A percentile compares a stretch with the other conserved stretches of the same genome.
Conservation (phyloP, 2,329 filamentous ascomycete genomes). For the Biscogniauxia mediterranea region DNA sequence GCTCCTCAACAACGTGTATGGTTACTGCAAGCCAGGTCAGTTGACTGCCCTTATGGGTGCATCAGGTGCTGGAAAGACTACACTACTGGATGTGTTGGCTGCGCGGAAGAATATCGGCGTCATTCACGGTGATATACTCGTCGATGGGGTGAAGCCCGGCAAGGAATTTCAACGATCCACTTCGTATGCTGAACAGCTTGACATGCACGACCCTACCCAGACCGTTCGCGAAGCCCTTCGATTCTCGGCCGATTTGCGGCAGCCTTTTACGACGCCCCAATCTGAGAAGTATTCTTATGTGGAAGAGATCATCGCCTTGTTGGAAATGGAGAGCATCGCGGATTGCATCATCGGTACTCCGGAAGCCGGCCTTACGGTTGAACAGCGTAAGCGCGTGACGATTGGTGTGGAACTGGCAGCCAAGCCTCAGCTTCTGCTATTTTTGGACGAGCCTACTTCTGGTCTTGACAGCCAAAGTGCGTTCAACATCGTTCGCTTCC, state of each 20-base stretch:
- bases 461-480: slow-evolving; percentile 71
- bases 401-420: slow-evolving; percentile 89
- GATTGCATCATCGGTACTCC: slow-evolving; percentile 58
- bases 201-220: slow-evolving; percentile 60
- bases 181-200: slow-evolving; percentile 61
- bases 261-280: slow-evolving; percentile 51
- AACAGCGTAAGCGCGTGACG: slow-evolving; percentile 73
- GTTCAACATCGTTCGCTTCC: slow-evolving; percentile 74
- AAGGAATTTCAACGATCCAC: slow-evolving; percentile 62
- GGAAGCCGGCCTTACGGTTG: slow-evolving; percentile 69
- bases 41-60: slow-evolving; percentile 80
- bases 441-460: slow-evolving; percentile 76
- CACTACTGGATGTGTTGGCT: slow-evolving; percentile 73
- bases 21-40: slow-evolving; percentile 73
- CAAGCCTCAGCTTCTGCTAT: slow-evolving; percentile 73
- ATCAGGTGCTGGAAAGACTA: slow-evolving; percentile 86
- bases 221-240: slow-evolving; percentile 63
- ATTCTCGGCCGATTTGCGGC: slow-evolving; percentile 61
- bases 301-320: slow-evolving; percentile 57
- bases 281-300: slow-evolving; percentile 59
- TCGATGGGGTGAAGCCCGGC: slow-evolving; percentile 55
- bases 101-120: slow-evolving; percentile 61
- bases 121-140: slow-evolving; percentile 54
- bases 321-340: slow-evolving; percentile 59
- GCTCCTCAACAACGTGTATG: slow-evolving; percentile 56